Conservation (phyloP, 73 alveolate species). For the Loxodes magnus region DNA sequence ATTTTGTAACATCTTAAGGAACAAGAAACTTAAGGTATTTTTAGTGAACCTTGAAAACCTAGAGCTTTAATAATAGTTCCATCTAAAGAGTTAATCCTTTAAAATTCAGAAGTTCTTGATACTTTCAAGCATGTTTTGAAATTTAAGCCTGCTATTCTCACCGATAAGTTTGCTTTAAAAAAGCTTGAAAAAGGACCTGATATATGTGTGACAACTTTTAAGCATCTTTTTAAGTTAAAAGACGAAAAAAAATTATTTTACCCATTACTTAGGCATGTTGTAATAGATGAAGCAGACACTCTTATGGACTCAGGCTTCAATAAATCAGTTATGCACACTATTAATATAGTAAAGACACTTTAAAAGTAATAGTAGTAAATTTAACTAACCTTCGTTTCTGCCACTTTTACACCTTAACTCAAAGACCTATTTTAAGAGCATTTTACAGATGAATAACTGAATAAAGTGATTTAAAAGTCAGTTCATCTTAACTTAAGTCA, state of each 20-base stretch:
- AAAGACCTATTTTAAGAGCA: constrained; percentile 12
- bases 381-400: constrained; percentile 35
- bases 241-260: constrained; percentile 19
- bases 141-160: constrained; percentile 17
- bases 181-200: constrained; percentile 41
- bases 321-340: too few relatives aligned
- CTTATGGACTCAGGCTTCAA: constrained; percentile 43
- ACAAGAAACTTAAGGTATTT: constrained; percentile 45
- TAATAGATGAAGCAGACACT: constrained; percentile 65
- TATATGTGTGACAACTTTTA: constrained; percentile 40
- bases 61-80: constrained; percentile 47
- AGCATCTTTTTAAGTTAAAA: constrained; percentile 20
- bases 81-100: constrained; percentile 39
- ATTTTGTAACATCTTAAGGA: constrained; percentile 52
- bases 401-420: constrained; percentile 37
- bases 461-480: constrained; percentile 21
- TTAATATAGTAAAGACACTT: too few relatives aligned
- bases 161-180: constrained; percentile 22
- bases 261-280: constrained; percentile 24
- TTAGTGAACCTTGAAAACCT: constrained; percentile 38
- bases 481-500: constrained; percentile 48
- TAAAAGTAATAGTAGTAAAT: too few relatives aligned
- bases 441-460: constrained; percentile 19
- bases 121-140: constrained; percentile 36
- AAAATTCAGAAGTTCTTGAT: constrained; percentile 30